phyloP scores from a whole-genome alignment of 2,329 filamentous ascomycete species.

The Neopestalotiopsis sp. region DNA sequence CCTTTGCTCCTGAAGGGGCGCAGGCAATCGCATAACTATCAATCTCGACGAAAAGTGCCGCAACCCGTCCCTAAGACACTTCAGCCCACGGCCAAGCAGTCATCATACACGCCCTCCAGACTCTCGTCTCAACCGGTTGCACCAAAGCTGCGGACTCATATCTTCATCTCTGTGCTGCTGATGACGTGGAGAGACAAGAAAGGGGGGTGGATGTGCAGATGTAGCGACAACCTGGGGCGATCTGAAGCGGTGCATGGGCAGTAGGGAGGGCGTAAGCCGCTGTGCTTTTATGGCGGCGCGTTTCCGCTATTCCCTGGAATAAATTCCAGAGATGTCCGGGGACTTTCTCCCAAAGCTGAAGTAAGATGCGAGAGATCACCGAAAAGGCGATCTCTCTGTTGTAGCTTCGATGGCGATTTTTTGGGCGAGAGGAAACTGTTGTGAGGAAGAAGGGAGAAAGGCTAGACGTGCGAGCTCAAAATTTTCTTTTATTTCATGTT shows the following conservation, averaged over 20 bases:
- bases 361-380: slow-evolving; percentile 40
- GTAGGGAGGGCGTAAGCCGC: slow-evolving; percentile 77
- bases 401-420: slow-evolving; percentile 99
- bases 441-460: slow-evolving; percentile 43
- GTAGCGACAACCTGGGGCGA: slow-evolving; percentile 50
- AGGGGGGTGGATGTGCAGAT: slow-evolving; percentile 43
- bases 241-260: slow-evolving; percentile 34
- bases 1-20: slow-evolving; percentile 49
- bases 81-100: slow-evolving; percentile 36
- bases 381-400: slow-evolving; percentile 72
- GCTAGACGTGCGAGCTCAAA: slow-evolving; percentile 19
- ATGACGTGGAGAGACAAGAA: slow-evolving; percentile 35
- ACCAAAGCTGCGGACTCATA: slow-evolving; percentile 75
- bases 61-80: slow-evolving; percentile 50
- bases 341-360: slow-evolving; percentile 99
- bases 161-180: slow-evolving; percentile 75
- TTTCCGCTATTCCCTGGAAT: slow-evolving; percentile 76
- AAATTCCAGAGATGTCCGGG: slow-evolving; percentile 76
- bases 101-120: slow-evolving; percentile 30
- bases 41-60: slow-evolving; percentile 83
- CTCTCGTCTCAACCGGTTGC: slow-evolving; percentile 26
- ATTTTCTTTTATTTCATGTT: slow-evolving; percentile 26
- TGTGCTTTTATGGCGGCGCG: slow-evolving; percentile 99
- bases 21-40: slow-evolving; percentile 98
- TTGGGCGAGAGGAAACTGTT: slow-evolving; percentile 86